Percentiles rank a stretch among this genome's conserved stretches.
Evolutionary conservation across 768 basidiomycete genomes (phyloP).

Genomic region (Mycena pura): DNA sequence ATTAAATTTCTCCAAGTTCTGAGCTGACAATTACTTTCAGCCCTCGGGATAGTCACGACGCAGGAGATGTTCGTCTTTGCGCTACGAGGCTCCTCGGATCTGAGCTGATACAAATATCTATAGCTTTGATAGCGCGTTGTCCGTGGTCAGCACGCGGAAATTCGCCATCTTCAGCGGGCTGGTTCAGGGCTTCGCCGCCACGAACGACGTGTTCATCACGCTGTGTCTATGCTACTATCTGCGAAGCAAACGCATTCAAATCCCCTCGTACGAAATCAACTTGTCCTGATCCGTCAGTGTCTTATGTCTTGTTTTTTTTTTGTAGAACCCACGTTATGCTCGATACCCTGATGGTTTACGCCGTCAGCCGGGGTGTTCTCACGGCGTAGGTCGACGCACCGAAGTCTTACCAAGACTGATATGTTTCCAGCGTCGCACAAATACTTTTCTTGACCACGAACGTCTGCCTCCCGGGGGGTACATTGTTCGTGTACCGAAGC

Average conservation of each 20-base stretch:
- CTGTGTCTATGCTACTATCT: constrained; percentile 15
- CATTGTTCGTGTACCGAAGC: constrained; percentile 15
- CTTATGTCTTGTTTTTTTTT: background rate
- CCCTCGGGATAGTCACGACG: too few species aligned
- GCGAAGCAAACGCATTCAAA: background rate
- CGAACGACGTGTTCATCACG: constrained; percentile 18
- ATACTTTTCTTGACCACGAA: constrained; percentile 19
- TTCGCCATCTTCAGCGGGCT: constrained; percentile 24
- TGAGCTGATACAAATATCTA: too few species aligned
- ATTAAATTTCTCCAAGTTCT: too few species aligned
- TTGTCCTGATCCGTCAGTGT: too few species aligned
- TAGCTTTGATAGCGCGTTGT: too few species aligned
- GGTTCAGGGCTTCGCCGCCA: constrained; percentile 21
- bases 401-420: background rate
- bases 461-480: constrained; percentile 12
- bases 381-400: constrained; percentile 15
- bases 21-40: too few species aligned
- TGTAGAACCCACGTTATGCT: constrained; percentile 15
- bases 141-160: too few species aligned
- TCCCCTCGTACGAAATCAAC: constrained; percentile 3
- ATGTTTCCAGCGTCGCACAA: constrained; percentile 2
- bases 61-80: too few species aligned
- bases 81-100: too few species aligned
- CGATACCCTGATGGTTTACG: constrained; percentile 20
- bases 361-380: constrained; percentile 16